phyloP scores from a whole-genome alignment of 768 basidiomycete species.

The Trametes meyenii region DNA sequence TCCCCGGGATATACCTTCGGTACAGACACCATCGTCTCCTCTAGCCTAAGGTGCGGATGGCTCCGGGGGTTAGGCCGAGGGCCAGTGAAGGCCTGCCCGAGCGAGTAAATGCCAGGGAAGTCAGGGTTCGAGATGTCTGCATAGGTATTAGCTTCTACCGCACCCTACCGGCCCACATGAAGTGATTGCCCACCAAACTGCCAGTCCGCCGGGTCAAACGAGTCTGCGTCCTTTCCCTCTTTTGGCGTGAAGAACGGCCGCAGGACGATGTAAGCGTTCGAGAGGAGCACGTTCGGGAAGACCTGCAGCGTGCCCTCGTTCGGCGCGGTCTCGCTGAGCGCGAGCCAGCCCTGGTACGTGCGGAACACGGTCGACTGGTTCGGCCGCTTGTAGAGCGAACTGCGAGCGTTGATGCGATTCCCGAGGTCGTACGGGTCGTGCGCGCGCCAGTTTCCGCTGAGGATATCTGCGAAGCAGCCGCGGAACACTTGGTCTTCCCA shows the following conservation, averaged over 20 bases:
- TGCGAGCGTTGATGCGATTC: conserved; percentile 59
- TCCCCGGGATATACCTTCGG: conserved; percentile 77
- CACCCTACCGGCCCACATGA: neutral
- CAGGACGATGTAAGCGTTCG: conserved; percentile 73
- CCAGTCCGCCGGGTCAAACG: conserved; percentile 31
- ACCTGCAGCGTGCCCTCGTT: conserved; percentile 70
- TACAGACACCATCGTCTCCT: conserved; percentile 67
- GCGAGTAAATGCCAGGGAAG: conserved; percentile 38
- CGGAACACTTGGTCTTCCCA: conserved; percentile 68
- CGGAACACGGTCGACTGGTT: conserved; percentile 43
- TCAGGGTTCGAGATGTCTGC: conserved; percentile 35
- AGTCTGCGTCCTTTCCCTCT: conserved; percentile 37
- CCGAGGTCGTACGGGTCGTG: conserved; percentile 71
- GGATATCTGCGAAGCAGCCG: conserved; percentile 61
- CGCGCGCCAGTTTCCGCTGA: conserved; percentile 60
- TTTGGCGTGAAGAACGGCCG: conserved; percentile 73
- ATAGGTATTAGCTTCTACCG: neutral
- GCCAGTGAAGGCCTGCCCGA: conserved; percentile 34
- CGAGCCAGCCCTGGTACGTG: conserved; percentile 80
- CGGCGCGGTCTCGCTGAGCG: conserved; percentile 70
- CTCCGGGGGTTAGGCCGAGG: conserved; percentile 54
- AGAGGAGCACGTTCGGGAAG: conserved; percentile 65
- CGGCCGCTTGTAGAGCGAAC: conserved; percentile 62
- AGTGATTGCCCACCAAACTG: conserved; percentile 21
- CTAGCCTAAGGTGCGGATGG: conserved; percentile 70